Base-by-base conservation (phyloP, 1,139 yeast genomes). In the Casaregolazyma lundiana region DNA sequence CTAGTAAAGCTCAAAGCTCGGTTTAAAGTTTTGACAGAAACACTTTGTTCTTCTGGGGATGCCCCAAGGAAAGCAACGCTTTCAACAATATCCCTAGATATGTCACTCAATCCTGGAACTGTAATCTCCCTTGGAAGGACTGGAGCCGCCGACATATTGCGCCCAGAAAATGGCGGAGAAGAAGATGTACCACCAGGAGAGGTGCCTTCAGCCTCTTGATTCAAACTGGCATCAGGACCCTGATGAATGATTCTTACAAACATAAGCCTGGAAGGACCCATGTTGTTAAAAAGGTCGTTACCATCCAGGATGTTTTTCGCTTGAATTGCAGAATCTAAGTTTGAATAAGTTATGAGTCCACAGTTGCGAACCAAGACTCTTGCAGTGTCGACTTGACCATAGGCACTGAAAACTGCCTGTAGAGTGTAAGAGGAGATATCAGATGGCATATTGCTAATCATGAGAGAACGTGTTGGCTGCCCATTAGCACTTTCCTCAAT, bases 291-390 rank as follows among this genome's bases (percentile, higher is more conserved):
- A 35, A 92, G 72, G 61, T 90, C 97, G 56, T 82, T 80, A 53
- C 89, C 95, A 59, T 84, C 85, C 59, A 89, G 76, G 43, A 74
- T 78, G 4, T 85, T 84, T 59, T 82, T 82, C 43, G 95, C 87
- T 40, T 74, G 76, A 73, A 85, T 79, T 9, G 97, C 95, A 35
- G 80, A 71, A 41, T 87, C 96, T 11, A 84, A 68, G 34, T 75
- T 71, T 3, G 77, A 72, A 65, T 87, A 89, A 63, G 85, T 94
- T 26, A 86, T 82, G 53, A 88, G 72, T 0, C 94, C 94, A 58
- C 76, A 70, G 47, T 73, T 73, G 43, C 74, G 69, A 26, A 70
- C 66, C 45, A 77, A 62, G 17, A 88, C 73, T 46, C 89, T 75
- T 6, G 89, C 81, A 35, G 80, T 71, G 45, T 70, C 64, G 16